Base-by-base conservation (phyloP, 163 green algal species). In the Chlamydomonas reinhardtii region DNA sequence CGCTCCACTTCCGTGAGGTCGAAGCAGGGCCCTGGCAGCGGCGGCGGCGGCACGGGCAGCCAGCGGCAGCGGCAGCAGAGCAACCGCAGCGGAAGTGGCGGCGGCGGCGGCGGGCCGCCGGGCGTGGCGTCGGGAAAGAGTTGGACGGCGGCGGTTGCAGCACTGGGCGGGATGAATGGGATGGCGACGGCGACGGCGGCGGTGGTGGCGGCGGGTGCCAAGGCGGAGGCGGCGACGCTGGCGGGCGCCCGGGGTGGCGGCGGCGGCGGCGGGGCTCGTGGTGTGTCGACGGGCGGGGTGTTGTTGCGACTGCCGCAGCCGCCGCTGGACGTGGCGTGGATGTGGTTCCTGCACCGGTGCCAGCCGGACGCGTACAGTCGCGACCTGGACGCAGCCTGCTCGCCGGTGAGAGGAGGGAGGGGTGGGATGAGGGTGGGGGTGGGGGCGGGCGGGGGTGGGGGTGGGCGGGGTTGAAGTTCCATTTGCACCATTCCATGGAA, bases 281-380 rank as follows among this genome's bases (percentile, higher is more conserved):
- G 69, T 35, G 32, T 43, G 11, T 12, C 70, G 20, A 22, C 29
- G 24, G 20, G 22, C 8, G 72, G 72, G 11, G 73, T 79, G 73
- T 3, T 79, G 73, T 52, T 79, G 16, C 48, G 52, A n/a, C 73
- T 79, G 73, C 73, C 73, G n/a, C 73, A 79, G 73, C 73, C 73
- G 17, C 73, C 73, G 4, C 52, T 79, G 48, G 73, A 79, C 52
- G 73, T 79, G n/a, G 11, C 24, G 12, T 79, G 73, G 73, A 43
- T 79, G 73, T 79, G 73, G 73, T 79, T 79, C 73, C 73, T 79
- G 73, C 73, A 79, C 52, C 73, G 73, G 52, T 79, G 73, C 52
- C 19, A 39, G 73, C 73, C 73, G 52, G 73, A 79, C 1, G 73
- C 48, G 31, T 79, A 79, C 52, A 54, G 27, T 1, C 14, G 15